phyloP scores from a whole-genome alignment of 2,329 filamentous ascomycete genomes.

The Ilyonectria sp. region DNA sequence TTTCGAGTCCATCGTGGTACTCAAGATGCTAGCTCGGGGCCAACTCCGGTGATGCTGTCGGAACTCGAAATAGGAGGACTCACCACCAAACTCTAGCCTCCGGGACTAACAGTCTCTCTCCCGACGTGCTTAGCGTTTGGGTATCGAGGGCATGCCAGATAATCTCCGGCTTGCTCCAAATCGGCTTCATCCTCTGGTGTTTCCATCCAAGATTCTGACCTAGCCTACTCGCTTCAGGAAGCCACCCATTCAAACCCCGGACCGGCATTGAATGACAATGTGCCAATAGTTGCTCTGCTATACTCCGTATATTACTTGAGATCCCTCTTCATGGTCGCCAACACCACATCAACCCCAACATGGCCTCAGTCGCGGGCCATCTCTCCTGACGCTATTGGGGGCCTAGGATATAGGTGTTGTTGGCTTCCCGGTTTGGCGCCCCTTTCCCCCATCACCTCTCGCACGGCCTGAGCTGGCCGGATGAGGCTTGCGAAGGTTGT shows the following conservation, averaged over 20 bases:
- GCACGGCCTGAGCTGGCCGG: conserved; percentile 16
- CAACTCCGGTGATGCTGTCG: conserved; percentile 24
- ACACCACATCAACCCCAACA: conserved; percentile 24
- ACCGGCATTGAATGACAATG: conserved; percentile 31
- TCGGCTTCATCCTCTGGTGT: conserved; percentile 5
- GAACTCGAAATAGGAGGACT: not conserved
- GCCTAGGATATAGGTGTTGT: conserved; percentile 22
- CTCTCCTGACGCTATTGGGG: conserved; percentile 34
- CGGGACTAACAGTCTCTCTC: conserved; percentile 26
- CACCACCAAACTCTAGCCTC: conserved; percentile 2
- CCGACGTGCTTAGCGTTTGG: conserved; percentile 12
- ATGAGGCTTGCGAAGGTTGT: conserved; percentile 18
- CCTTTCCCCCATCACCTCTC: conserved; percentile 25
- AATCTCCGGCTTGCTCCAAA: conserved; percentile 32
- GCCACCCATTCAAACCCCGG: conserved; percentile 5
- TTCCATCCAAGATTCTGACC: not conserved
- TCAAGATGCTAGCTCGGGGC: conserved; percentile 16
- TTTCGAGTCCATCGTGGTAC: not conserved
- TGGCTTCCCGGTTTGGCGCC: conserved; percentile 36
- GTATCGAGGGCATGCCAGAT: conserved; percentile 14
- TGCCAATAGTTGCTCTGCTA: conserved; percentile 31
- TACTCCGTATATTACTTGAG: conserved; percentile 23
- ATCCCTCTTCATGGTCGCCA: conserved; percentile 14
- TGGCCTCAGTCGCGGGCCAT: conserved; percentile 23
- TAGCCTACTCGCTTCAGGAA: not conserved